Conservation (phyloP, 352 stramenopile species). For the Peronospora farinosa region DNA sequence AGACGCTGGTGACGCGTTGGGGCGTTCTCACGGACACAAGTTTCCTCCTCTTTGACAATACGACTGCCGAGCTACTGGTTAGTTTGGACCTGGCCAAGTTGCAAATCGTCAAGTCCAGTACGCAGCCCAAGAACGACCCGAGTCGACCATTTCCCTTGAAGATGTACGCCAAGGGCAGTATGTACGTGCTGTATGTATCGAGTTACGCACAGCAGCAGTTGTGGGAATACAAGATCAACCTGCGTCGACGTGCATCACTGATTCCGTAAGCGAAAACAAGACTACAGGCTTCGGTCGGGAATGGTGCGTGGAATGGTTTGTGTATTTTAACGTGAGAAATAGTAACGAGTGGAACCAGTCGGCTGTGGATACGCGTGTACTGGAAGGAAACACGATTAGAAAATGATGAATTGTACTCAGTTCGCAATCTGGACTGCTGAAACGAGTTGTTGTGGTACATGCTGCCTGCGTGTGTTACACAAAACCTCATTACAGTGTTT, state of each 20-base stretch:
- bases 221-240: conserved; percentile 78
- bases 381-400: background rate
- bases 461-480: no score
- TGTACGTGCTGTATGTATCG: conserved; percentile 74
- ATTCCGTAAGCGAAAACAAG: conserved; percentile 36
- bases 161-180: conserved; percentile 54
- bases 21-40: conserved; percentile 75
- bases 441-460: no score
- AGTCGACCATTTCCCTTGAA: conserved; percentile 63
- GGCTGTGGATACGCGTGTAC: background rate
- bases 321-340: conserved; percentile 24
- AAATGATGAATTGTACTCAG: no score
- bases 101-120: conserved; percentile 59
- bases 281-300: background rate
- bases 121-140: conserved; percentile 41
- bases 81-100: conserved; percentile 76
- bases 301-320: conserved; percentile 11
- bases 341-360: background rate
- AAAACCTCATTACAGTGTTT: no score
- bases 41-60: conserved; percentile 75
- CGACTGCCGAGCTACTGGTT: conserved; percentile 56
- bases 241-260: conserved; percentile 63
- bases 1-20: conserved; percentile 64
- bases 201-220: conserved; percentile 70
- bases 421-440: no score